Evolutionary conservation across 768 basidiomycete species (phyloP), one percentile per base, ranked within the genome.

Genomic region (Panaeolus cyanescens): DNA sequence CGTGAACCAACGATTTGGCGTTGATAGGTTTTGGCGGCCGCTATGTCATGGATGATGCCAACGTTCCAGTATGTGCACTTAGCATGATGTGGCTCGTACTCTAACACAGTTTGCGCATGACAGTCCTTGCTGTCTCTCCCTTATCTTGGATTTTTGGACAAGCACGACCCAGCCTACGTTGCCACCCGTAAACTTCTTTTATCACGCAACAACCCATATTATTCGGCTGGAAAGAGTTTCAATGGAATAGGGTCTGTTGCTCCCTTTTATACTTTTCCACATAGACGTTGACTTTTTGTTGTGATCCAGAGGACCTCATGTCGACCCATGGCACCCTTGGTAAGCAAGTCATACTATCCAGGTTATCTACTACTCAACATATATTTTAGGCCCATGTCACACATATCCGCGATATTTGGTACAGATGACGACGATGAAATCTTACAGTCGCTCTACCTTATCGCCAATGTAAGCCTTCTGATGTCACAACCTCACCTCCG

Each of bases 31-130:
- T 89, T 55, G 89, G 91, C 32, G 83, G 85, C 9, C 77, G 85
- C 59, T 91, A 91, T 71, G 83, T 91, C 19, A 92, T 92, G 91
- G 91, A 92, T 65, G 91, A 93, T 65, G 91, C 91, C 5, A 93
- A 93, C 64, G 91, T 93, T 40, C 91, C 91, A 4, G 90, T 91
- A 71, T 66, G 86, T 71, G 4, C 4, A 40, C 28, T 12, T 19
- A 56, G 15, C 22, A 4, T 39, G 34, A 39, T 28, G 20, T 61
- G 28, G 10, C 32, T 22, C 6, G 30, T 37, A 19, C 20, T 17
- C 30, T 39, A 30, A 54, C 33, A 30, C 15, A 32, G 20, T 55
- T 36, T 42, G 9, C 19, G n/a, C 17, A 42, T 42, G 34, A 1
- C 63, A 92, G 90, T 90, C 90, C 0, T 76, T 92, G n/a, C 74